phyloP scores from a whole-genome alignment of 345 rosid genomes.

The Syzygium jambos region DNA sequence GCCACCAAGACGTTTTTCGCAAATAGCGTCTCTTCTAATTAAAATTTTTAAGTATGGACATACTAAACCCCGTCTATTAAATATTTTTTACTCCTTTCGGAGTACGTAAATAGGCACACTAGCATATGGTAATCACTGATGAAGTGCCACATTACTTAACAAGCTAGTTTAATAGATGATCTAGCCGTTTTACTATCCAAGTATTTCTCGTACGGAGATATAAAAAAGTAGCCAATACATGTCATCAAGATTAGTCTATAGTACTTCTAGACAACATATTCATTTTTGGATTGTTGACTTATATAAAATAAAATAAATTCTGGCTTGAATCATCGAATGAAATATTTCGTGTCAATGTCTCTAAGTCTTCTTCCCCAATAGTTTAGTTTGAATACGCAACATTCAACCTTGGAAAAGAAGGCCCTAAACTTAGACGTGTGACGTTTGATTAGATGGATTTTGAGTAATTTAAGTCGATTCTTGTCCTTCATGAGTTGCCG shows the following conservation, averaged over 20 bases:
- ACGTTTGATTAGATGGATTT: background rate
- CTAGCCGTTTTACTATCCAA: background rate
- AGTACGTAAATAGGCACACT: background rate
- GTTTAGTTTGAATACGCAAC: background rate
- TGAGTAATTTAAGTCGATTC: background rate
- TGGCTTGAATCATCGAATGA: background rate
- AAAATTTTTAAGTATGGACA: background rate
- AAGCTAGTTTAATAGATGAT: background rate
- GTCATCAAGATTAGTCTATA: background rate
- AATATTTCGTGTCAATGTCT: background rate
- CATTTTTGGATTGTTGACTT: background rate
- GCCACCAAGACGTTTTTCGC: background rate
- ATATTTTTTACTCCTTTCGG: background rate
- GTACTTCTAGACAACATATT: background rate
- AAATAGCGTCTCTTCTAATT: background rate
- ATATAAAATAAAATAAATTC: no score
- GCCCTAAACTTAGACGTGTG: background rate
- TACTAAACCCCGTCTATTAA: background rate
- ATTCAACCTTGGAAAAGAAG: background rate
- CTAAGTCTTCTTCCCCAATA: background rate
- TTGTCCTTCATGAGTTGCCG: background rate
- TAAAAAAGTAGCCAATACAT: background rate
- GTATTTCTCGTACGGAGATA: background rate
- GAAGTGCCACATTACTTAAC: background rate
- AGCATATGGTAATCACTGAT: background rate